These are phyloP conservation scores for Moricandia arvensis DNA, from an alignment of 345 rosid genomes.

Conservation along the genomic window DNA sequence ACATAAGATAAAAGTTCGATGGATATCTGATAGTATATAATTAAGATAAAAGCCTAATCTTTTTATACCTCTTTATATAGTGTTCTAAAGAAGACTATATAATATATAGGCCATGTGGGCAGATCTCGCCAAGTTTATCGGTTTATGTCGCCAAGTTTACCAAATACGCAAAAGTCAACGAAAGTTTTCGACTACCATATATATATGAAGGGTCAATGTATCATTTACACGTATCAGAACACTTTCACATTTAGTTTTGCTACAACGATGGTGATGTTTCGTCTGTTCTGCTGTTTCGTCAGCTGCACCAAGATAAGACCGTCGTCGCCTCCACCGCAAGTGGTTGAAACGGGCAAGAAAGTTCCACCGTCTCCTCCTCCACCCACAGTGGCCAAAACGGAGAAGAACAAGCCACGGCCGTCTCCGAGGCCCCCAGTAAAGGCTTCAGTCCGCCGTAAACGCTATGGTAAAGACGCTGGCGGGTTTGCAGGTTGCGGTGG, in stretches of 20 bases:
- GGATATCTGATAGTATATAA: too few species aligned
- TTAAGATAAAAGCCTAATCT: too few species aligned
- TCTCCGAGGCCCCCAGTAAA: not conserved
- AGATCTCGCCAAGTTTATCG: conserved; percentile 12
- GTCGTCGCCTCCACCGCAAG: conserved; percentile 3
- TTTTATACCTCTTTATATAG: too few species aligned
- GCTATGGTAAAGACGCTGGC: not conserved
- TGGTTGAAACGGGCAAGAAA: conserved; percentile 5
- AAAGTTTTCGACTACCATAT: not conserved
- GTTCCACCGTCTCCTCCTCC: not conserved
- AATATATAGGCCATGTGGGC: not conserved
- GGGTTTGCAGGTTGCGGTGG: conserved; percentile 21
- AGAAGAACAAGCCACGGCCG: conserved; percentile 1
- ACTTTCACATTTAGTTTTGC: conserved; percentile 1
- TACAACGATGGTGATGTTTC: conserved; percentile 18
- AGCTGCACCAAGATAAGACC: conserved; percentile 29
- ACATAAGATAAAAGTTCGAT: too few species aligned
- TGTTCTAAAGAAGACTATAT: too few species aligned
- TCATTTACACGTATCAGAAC: not conserved
- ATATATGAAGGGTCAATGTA: not conserved
- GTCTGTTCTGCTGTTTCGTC: conserved; percentile 17
- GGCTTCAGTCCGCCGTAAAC: not conserved
- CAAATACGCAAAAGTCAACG: conserved; percentile 18
- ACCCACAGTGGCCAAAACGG: not conserved
- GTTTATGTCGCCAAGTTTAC: conserved; percentile 14